Evolutionary conservation across 768 basidiomycete genomes (phyloP), one percentile per base, ranked within the genome.

Genomic region (Strobilomyces dryophilus): DNA sequence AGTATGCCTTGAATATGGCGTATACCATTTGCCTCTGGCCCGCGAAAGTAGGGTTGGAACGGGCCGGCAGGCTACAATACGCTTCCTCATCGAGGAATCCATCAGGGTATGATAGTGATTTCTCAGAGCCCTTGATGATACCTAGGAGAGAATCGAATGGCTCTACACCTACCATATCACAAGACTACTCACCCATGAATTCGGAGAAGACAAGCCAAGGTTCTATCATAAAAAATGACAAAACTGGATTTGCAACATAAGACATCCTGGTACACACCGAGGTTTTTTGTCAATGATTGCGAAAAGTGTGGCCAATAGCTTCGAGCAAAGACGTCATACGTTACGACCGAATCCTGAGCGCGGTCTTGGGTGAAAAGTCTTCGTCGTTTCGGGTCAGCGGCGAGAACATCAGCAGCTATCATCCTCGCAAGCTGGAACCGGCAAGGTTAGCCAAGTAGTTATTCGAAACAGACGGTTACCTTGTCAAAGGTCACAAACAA

Each of bases 121-220:
- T 68, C 61, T 87, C 84, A 0, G 86, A 85, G 3, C 29, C 29
- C 29, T 29, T 29, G 29, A 29, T 29, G 9, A 29, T 6, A 29
- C 29, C 29, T 29, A 29, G 29, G 29, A 29, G 29, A n/a, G n/a
- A 27, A 29, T 29, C 5, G 29, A 29, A 6, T 29, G 7, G 5
- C 8, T 29, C 29, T 6, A 29, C 4, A 29, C 4, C 17, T 86
- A 51, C 15, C 6, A 26, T 15, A 48, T 6, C 31, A 5, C 14
- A 20, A 29, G 32, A 35, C 10, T 11, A 61, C 71, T 18, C 49
- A 80, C 85, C 86, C 52, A 88, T 75, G 21, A 89, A 67, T 60
- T 89, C 84, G 35, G 78, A 80, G 61, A 79, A 89, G 0, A 85
- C 83, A 5, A 83, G 67, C 12, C 79, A 72, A 2, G 85, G 76